Conservation (phyloP, 371 early-diverging fungal genomes). For the Actinomucor elegans region DNA sequence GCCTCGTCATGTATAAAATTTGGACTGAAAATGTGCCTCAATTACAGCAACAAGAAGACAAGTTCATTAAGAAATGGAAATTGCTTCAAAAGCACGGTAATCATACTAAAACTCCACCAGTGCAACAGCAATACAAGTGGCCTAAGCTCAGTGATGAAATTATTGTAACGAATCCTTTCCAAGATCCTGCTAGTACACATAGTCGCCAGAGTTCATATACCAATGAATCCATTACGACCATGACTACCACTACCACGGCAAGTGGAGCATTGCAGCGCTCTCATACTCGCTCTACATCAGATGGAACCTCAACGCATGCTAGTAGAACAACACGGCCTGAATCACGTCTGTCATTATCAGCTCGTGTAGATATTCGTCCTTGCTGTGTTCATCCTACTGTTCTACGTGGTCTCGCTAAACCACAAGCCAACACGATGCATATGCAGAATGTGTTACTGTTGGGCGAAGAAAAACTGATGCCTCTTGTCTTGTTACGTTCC, state of each 20-base stretch:
- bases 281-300: neutral
- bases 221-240: neutral
- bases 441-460: slow-evolving; percentile 44
- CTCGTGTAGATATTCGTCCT: slow-evolving; percentile 25
- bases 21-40: slow-evolving; percentile 24
- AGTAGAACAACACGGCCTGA: slow-evolving; percentile 12
- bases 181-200: slow-evolving; percentile 12
- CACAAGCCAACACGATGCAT: slow-evolving; percentile 41
- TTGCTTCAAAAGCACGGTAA: neutral
- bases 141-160: slow-evolving; percentile 44
- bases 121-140: slow-evolving; percentile 7
- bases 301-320: neutral
- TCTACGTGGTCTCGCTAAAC: slow-evolving; percentile 34
- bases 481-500: slow-evolving; percentile 38
- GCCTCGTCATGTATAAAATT: slow-evolving; percentile 48
- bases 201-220: neutral
- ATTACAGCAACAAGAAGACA: neutral
- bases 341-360: slow-evolving; percentile 33
- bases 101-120: neutral
- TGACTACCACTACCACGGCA: slow-evolving; percentile 2
- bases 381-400: slow-evolving; percentile 55
- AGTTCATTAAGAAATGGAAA: neutral
- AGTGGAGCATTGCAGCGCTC: neutral
- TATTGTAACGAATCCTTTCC: slow-evolving; percentile 15
- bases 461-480: slow-evolving; percentile 46